Base-by-base conservation (phyloP, 2,329 filamentous ascomycete genomes). In the Scytalidium lignicola region DNA sequence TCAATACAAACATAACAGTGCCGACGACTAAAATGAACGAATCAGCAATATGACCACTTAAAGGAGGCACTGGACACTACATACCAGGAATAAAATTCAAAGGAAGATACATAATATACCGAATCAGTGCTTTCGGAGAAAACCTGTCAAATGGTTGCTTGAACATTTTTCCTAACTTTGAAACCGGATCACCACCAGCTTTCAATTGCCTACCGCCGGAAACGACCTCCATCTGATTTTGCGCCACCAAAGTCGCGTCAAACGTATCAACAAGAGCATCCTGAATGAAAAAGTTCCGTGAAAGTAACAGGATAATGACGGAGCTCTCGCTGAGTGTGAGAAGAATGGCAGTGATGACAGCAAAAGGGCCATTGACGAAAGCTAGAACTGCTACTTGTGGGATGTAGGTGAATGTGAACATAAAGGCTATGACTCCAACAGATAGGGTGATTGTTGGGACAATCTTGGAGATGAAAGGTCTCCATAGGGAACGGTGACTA, bases 261-360 rank as follows among this genome's bases (percentile, higher is more conserved):
- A 96, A 96, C 0, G 88, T 92, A 65, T 96, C 90, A 21, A 93
- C 74, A 28, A 96, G 74, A 0, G 89, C 86, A 53, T 95, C 89
- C 56, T 88, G 83, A 41, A 96, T 79, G 32, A 96, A 70, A 64
- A 90, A 92, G 40, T 79, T 85, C 59, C 84, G 82, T 8, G 81
- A 76, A 15, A 83, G 57, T 29, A 78, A 61, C 55, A 74, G 79
- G 55, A 80, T 74, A 48, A 85, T 73, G 13, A 78, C 74, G 2
- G 80, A 76, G 58, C 78, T 82, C 65, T 84, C 80, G 55, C 73
- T 80, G 41, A 85, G 71, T 2, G 89, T 80, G 18, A 91, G 75
- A 8, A 90, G 69, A 2, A 84, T 73, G 0, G 88, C 86, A 1
- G 85, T 84, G 51, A 90, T 69, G n/a, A 86, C 83, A 3, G 88